Conservation (phyloP, 164 flowering plant genomes). For the Houttuynia cordata region DNA sequence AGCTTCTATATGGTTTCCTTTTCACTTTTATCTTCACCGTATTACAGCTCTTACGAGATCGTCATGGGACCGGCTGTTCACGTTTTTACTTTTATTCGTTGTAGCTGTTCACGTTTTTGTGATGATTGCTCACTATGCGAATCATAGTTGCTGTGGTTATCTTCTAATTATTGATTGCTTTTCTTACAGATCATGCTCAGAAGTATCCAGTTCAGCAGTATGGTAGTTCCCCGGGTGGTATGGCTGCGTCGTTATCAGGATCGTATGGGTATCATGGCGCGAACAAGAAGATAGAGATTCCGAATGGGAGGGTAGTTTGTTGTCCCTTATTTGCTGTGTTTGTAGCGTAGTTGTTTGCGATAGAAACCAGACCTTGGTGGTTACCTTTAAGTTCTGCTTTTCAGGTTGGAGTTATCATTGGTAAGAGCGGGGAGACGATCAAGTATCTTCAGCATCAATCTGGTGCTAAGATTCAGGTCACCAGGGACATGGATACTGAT, state of each 20-base stretch:
- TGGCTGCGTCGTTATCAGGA: slow-evolving; percentile 22
- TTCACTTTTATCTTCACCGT: too few relatives aligned
- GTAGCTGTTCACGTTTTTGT: too few relatives aligned
- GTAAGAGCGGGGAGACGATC: slow-evolving; percentile 94
- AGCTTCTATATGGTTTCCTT: too few relatives aligned
- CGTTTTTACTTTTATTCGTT: too few relatives aligned
- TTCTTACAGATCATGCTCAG: slow-evolving; percentile 32
- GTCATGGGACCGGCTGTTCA: too few relatives aligned
- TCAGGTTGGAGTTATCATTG: slow-evolving; percentile 95
- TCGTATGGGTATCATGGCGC: slow-evolving; percentile 54
- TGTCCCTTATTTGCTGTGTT: not conserved
- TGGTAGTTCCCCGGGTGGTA: slow-evolving; percentile 14
- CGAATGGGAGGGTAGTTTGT: slow-evolving; percentile 49
- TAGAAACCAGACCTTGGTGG: not conserved
- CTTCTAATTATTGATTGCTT: not conserved
- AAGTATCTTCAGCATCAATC: slow-evolving; percentile 88
- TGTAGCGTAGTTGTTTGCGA: too few relatives aligned
- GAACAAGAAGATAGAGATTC: slow-evolving; percentile 85
- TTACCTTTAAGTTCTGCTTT: not conserved
- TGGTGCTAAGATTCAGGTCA: slow-evolving; percentile 97
- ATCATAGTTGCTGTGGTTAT: too few relatives aligned
- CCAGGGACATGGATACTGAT: slow-evolving; percentile 90
- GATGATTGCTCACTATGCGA: too few relatives aligned
- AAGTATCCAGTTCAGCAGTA: slow-evolving; percentile 26
- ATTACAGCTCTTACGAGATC: too few relatives aligned